A percentile compares a stretch with the other conserved stretches of the same genome.
phyloP scores from a whole-genome alignment of 768 basidiomycete genomes.

The Lactarius deliciosus region DNA sequence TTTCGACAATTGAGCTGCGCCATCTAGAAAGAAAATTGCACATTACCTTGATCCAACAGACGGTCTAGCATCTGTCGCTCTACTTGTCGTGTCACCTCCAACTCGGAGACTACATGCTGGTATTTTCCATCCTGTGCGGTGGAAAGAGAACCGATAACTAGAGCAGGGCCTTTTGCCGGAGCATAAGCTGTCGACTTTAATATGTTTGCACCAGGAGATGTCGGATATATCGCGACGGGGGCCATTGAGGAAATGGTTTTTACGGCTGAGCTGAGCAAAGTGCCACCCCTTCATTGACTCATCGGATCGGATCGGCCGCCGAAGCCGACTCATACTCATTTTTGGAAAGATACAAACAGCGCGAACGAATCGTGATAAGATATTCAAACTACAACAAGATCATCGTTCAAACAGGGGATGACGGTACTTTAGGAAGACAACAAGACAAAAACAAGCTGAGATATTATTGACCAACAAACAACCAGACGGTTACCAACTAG shows the following conservation, averaged over 20 bases:
- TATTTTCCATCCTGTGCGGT: slow-evolving; percentile 82
- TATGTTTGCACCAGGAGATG: slow-evolving; percentile 16
- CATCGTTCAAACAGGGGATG: slow-evolving; percentile 4
- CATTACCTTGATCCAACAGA: slow-evolving; percentile 73
- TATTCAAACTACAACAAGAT: slow-evolving; percentile 14
- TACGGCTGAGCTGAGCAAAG: neutral
- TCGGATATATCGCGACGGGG: slow-evolving; percentile 52
- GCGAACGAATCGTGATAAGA: neutral
- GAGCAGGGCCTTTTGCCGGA: slow-evolving; percentile 46
- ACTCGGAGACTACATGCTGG: slow-evolving; percentile 61
- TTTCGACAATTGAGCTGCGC: neutral
- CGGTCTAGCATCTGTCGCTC: slow-evolving; percentile 84
- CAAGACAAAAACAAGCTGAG: neutral
- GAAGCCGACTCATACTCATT: slow-evolving; percentile 15
- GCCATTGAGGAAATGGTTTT: slow-evolving; percentile 46
- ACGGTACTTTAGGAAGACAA: neutral
- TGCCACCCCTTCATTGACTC: neutral
- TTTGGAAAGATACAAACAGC: neutral
- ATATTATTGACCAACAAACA: neutral
- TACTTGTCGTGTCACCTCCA: slow-evolving; percentile 55
- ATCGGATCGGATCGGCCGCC: slow-evolving; percentile 2
- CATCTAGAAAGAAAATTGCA: slow-evolving; percentile 15
- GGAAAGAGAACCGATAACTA: slow-evolving; percentile 75
- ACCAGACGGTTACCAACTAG: slow-evolving; percentile 9
- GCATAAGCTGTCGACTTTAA: slow-evolving; percentile 32